Evolutionary conservation across 23 red algal species (phyloP).

Genomic region (Gracilaria domingensis): DNA sequence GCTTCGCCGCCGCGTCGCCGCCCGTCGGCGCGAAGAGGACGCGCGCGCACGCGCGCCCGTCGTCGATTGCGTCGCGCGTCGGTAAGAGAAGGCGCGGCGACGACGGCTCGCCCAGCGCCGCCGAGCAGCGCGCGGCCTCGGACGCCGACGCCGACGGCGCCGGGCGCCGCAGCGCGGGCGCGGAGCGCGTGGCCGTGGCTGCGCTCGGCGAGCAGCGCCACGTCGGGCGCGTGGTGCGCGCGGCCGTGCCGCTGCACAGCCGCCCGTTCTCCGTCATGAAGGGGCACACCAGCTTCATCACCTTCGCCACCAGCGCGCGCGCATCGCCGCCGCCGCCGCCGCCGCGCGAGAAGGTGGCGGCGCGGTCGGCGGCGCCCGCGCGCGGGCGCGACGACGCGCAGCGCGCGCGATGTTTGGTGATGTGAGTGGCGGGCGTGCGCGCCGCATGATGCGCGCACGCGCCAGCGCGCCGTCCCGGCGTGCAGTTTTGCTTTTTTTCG

Average conservation of each 20-base stretch:
- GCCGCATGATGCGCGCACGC: no score
- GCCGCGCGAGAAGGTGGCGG: background rate
- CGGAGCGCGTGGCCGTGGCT: slow-evolving; percentile 40
- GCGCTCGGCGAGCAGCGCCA: slow-evolving; percentile 2
- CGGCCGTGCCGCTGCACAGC: slow-evolving; percentile 19
- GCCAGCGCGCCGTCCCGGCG: no score
- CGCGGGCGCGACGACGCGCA: background rate
- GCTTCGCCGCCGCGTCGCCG: slow-evolving; percentile 17
- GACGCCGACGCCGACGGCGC: background rate
- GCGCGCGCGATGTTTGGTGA: background rate
- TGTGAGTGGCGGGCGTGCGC: background rate
- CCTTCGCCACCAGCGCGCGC: slow-evolving; percentile 59
- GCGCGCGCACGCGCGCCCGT: background rate
- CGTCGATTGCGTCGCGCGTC: background rate
- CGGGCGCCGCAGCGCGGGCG: no score
- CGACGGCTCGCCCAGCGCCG: no score
- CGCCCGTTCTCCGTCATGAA: slow-evolving; percentile 64
- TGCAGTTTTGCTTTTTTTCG: background rate
- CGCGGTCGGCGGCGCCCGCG: background rate
- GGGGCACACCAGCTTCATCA: slow-evolving; percentile 88
- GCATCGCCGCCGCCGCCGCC: background rate
- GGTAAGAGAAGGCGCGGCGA: slow-evolving; percentile 5
- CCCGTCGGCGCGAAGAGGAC: slow-evolving; percentile 7
- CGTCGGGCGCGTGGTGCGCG: slow-evolving; percentile 48
- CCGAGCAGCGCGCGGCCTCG: background rate